A percentile compares a stretch with the other conserved stretches of the same genome.
These are phyloP conservation scores for Hippophae gyantsensis DNA, from an alignment of 306 rosid species.

Conservation along the genomic window DNA sequence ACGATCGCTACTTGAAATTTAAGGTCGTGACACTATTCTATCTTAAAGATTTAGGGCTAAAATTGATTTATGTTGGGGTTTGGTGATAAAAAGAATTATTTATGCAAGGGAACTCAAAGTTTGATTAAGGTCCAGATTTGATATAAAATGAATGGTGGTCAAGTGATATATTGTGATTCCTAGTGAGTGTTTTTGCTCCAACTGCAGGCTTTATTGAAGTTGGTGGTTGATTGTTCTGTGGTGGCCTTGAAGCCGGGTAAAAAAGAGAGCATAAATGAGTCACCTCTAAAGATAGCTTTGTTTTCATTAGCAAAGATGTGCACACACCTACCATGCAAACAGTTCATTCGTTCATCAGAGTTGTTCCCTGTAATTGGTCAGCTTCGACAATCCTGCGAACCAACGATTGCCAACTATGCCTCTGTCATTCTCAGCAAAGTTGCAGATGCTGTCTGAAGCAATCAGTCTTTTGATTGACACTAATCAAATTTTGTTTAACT, in stretches of 20 bases:
- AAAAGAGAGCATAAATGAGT: slow-evolving; percentile 61
- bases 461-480: background rate
- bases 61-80: too few relatives aligned
- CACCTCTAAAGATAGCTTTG: slow-evolving; percentile 88
- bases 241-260: slow-evolving; percentile 55
- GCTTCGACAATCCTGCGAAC: slow-evolving; percentile 73
- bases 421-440: slow-evolving; percentile 52
- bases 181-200: background rate
- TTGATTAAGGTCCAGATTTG: too few relatives aligned
- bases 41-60: too few relatives aligned
- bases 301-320: slow-evolving; percentile 94
- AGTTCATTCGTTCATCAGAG: slow-evolving; percentile 68
- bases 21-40: too few relatives aligned
- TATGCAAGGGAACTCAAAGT: too few relatives aligned
- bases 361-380: slow-evolving; percentile 61
- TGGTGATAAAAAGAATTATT: too few relatives aligned
- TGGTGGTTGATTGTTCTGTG: slow-evolving; percentile 65
- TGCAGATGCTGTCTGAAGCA: slow-evolving; percentile 32
- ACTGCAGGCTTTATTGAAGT: slow-evolving; percentile 69
- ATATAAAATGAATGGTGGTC: too few relatives aligned
- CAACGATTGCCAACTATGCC: slow-evolving; percentile 63
- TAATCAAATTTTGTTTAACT: background rate
- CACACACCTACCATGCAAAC: slow-evolving; percentile 63
- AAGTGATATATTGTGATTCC: too few relatives aligned
- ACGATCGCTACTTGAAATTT: too few relatives aligned